Evolutionary conservation across 73 alveolate genomes (phyloP).

Genomic region (Uronychia setigera): DNA sequence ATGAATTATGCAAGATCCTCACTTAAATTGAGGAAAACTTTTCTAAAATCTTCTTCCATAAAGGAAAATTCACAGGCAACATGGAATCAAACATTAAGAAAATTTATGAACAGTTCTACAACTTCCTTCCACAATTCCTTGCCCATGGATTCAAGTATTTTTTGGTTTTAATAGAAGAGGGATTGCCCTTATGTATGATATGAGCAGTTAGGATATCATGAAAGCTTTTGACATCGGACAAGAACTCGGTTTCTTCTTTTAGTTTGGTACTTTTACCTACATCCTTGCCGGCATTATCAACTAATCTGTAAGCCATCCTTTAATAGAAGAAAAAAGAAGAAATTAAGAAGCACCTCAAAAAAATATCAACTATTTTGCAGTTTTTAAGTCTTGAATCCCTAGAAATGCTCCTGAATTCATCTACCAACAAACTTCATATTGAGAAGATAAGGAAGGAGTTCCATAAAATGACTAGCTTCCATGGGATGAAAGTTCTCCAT

Average conservation of each 20-base stretch:
- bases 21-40: constrained; percentile 58
- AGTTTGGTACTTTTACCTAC: constrained; percentile 57
- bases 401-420: constrained; percentile 31
- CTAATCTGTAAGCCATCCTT: too few relatives aligned
- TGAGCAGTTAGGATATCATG: constrained; percentile 23
- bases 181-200: constrained; percentile 36
- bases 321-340: constrained; percentile 25
- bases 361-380: constrained; percentile 43
- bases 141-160: constrained; percentile 57
- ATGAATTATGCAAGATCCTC: constrained; percentile 44
- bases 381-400: constrained; percentile 46
- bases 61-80: constrained; percentile 13
- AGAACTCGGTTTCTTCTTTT: constrained; percentile 58
- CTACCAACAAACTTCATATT: background rate
- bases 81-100: constrained; percentile 32
- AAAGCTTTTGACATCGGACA: constrained; percentile 42
- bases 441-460: background rate
- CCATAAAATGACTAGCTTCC: background rate
- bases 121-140: constrained; percentile 58
- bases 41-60: constrained; percentile 28
- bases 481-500: background rate
- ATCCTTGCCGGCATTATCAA: constrained; percentile 45
- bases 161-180: constrained; percentile 23
- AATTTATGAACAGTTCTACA: constrained; percentile 49
- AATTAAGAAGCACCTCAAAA: constrained; percentile 33